Conservation (phyloP, 768 basidiomycete species). For the Scleroderma bovista region DNA sequence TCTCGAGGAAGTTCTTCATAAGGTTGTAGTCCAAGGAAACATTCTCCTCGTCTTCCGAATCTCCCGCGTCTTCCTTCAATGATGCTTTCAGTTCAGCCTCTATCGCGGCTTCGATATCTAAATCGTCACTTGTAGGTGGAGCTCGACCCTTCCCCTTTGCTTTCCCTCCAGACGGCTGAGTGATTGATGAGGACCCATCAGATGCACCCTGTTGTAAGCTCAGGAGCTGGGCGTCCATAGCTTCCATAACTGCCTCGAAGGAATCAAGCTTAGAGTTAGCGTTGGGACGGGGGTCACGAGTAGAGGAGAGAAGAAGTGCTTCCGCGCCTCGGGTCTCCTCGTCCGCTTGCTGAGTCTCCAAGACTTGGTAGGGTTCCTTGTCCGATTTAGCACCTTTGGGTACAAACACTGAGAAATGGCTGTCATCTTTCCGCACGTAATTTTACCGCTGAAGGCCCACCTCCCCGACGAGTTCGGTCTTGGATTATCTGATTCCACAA, state of each 20-base stretch:
- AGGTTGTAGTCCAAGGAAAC: conserved; percentile 75
- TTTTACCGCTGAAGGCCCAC: conserved; percentile 40
- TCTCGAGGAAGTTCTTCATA: conserved; percentile 96
- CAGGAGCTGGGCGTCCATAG: conserved; percentile 83
- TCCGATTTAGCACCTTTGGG: conserved; percentile 29
- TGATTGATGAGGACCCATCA: conserved; percentile 5
- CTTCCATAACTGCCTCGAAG: conserved; percentile 94
- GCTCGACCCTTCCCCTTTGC: conserved; percentile 36
- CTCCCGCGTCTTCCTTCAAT: conserved; percentile 40
- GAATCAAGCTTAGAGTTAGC: conserved; percentile 76
- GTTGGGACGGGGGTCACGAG: conserved; percentile 35
- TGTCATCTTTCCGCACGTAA: conserved; percentile 10
- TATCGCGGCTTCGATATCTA: conserved; percentile 82
- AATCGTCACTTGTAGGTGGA: conserved; percentile 35
- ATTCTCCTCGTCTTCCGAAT: conserved; percentile 49
- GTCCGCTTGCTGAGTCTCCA: not conserved
- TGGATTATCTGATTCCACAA: conserved; percentile 85
- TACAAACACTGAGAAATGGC: conserved; percentile 47
- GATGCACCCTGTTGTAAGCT: conserved; percentile 32
- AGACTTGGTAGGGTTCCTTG: conserved; percentile 3
- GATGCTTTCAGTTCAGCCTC: conserved; percentile 75
- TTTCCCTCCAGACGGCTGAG: conserved; percentile 35
- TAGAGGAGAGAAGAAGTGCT: conserved; percentile 18
- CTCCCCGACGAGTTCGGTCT: conserved; percentile 75
- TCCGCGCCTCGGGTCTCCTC: conserved; percentile 15